phyloP scores from a whole-genome alignment of 805 yeast species.

The Candida ascalaphidarum region DNA sequence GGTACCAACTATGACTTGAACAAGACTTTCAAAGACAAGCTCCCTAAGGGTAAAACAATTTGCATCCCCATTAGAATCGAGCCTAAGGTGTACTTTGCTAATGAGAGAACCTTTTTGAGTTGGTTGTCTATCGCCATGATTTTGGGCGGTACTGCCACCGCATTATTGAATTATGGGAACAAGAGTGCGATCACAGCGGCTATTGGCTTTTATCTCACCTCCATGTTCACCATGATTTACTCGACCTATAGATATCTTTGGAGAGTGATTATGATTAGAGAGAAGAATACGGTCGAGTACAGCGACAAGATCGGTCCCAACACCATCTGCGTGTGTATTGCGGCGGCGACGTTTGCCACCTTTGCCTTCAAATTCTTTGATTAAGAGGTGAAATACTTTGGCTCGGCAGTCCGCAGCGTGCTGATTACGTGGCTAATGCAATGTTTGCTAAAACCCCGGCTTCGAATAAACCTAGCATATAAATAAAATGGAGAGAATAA shows the following conservation, averaged over 20 bases:
- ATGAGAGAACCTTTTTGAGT: constrained; percentile 87
- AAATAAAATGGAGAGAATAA: too few relatives aligned
- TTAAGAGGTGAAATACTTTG: constrained; percentile 1
- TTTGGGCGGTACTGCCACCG: constrained; percentile 81
- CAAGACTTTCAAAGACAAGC: constrained; percentile 39
- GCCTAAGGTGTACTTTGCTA: constrained; percentile 98
- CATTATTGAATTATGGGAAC: constrained; percentile 80
- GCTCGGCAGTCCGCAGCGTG: too few relatives aligned
- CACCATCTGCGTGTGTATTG: constrained; percentile 66
- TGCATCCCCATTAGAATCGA: constrained; percentile 94
- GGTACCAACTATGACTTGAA: constrained; percentile 39
- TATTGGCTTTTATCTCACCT: constrained; percentile 76
- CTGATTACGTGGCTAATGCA: too few relatives aligned
- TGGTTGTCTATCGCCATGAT: constrained; percentile 91
- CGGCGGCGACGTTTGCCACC: constrained; percentile 56
- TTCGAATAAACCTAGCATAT: too few relatives aligned
- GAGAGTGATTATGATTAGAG: constrained; percentile 77
- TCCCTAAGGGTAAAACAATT: constrained; percentile 85
- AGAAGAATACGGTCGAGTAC: constrained; percentile 73
- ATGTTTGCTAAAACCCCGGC: too few relatives aligned
- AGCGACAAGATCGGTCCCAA: constrained; percentile 87
- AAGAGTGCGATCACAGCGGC: constrained; percentile 70
- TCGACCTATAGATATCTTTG: constrained; percentile 67
- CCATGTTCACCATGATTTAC: constrained; percentile 65
- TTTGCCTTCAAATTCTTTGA: constrained; percentile 45